Evolutionary conservation across 495 filamentous ascomycete genomes (phyloP), one percentile per base, ranked within the genome.

Genomic region (Penicillium verhagenii): DNA sequence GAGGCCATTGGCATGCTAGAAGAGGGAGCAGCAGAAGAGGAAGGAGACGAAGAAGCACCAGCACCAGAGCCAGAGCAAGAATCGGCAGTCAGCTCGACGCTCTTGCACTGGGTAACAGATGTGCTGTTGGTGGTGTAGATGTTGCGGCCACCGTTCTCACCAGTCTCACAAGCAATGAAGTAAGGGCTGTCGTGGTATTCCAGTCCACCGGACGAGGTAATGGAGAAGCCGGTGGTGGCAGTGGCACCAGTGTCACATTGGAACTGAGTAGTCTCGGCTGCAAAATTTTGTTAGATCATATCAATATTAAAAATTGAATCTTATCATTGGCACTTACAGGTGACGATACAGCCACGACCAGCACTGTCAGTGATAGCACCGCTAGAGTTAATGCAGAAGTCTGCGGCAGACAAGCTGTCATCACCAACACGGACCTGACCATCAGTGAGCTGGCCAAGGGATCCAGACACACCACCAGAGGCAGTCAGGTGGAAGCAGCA

Each of bases 211-310:
- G 79, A 64, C 21, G 75, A 78, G 53, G 60, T 69, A 49, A 85
- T 69, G 8, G 70, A 67, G 66, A 83, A 85, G 29, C 78, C 78
- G 7, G 67, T 33, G 39, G 68, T 69, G 16, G 75, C 72, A 4
- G 44, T 53, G 18, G 72, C 74, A 55, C 81, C 82, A 20, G 67
- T 53, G 53, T 88, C 85, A 65, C 87, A 90, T 64, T 89, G 86
- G 43, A 82, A 81, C 56, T 89, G 83, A 13, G 79, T 79, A 5
- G 80, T 83, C 3, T 78, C 73, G 9, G 77, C 78, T 82, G 49
- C 16, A 59, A 16, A 49, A 42, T 45, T 60, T n/a, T 58, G 29
- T 53, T 60, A 52, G 40, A 16, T 45, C 7, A 11, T 40, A 18
- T 18, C 37, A 1, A 21, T n/a, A 1, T 10, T n/a, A n/a, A n/a